Percentiles rank a stretch among this genome's conserved stretches.
These are phyloP conservation scores for Beauveria scarabaeidicola DNA, from an alignment of 2,329 filamentous ascomycete genomes.

Conservation along the genomic window DNA sequence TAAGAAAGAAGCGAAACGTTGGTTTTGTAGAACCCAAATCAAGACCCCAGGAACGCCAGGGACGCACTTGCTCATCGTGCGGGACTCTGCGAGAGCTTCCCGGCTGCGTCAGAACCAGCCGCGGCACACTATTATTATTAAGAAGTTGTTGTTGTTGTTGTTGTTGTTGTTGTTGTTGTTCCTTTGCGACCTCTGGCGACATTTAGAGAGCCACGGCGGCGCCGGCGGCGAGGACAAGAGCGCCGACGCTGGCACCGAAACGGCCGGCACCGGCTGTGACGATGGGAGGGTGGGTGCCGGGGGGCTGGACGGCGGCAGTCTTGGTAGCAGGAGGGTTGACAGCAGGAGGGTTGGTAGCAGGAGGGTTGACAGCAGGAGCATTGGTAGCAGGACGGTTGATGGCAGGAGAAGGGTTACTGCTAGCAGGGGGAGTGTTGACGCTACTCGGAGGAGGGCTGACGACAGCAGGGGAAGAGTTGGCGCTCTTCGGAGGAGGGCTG, in stretches of 20 bases:
- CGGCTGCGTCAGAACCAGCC: neutral
- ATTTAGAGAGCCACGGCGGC: constrained; percentile 29
- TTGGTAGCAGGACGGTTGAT: neutral
- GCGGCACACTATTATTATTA: neutral
- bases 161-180: neutral
- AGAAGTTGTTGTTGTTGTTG: neutral
- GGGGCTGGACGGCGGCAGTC: constrained; percentile 10
- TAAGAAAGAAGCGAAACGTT: constrained; percentile 1
- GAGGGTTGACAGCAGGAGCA: constrained; percentile 10
- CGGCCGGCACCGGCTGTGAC: constrained; percentile 30
- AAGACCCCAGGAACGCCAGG: neutral
- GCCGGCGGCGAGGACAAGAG: constrained; percentile 30
- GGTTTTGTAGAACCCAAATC: neutral
- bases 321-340: constrained; percentile 5
- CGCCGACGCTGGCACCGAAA: constrained; percentile 26
- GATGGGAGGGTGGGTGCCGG: constrained; percentile 12
- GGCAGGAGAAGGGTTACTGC: too few species aligned
- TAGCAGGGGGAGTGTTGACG: neutral
- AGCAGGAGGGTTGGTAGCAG: constrained; percentile 3
- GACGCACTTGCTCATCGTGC: neutral
- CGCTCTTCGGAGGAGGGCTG: too few species aligned
- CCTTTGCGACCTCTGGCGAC: neutral
- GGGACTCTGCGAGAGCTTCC: neutral
- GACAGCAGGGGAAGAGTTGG: too few species aligned
- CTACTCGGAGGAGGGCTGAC: too few species aligned